Percentiles rank a stretch among this genome's conserved stretches.
These are phyloP conservation scores for Lactifluus subvellereus DNA, from an alignment of 768 basidiomycete genomes.

Conservation along the genomic window DNA sequence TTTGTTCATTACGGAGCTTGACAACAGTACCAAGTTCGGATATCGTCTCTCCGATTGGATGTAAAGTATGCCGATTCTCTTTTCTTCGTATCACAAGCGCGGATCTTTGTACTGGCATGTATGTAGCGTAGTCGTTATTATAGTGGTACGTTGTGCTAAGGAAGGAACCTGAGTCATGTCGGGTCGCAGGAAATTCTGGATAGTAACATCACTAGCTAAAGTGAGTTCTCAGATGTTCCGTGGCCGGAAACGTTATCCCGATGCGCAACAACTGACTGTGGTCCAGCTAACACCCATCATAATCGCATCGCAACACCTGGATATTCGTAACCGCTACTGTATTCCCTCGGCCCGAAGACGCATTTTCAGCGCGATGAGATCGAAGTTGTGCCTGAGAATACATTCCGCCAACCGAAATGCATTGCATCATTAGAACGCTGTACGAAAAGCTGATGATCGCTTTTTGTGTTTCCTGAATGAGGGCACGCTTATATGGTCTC, in stretches of 20 bases:
- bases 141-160: too few relatives aligned
- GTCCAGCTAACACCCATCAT: too few relatives aligned
- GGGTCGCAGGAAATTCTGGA: not conserved
- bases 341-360: not conserved
- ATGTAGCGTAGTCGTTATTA: not conserved
- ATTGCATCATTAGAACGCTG: not conserved
- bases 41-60: not conserved
- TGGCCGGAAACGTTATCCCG: not conserved
- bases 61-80: not conserved
- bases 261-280: not conserved
- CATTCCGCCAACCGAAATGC: not conserved
- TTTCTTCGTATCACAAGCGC: not conserved
- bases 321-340: not conserved
- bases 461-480: too few relatives aligned
- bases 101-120: not conserved
- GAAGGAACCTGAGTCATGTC: not conserved
- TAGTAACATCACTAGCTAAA: not conserved
- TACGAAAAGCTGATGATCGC: not conserved
- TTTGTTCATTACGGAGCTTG: slow-evolving; percentile 15
- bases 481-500: too few relatives aligned
- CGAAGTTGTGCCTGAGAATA: not conserved
- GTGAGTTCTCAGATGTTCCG: not conserved
- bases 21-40: not conserved
- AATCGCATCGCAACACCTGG: too few relatives aligned
- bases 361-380: not conserved